A percentile compares a stretch with the other conserved stretches of the same genome.
Conservation (phyloP, 495 filamentous ascomycete species). For the Pseudomonodictys pantanalensis region DNA sequence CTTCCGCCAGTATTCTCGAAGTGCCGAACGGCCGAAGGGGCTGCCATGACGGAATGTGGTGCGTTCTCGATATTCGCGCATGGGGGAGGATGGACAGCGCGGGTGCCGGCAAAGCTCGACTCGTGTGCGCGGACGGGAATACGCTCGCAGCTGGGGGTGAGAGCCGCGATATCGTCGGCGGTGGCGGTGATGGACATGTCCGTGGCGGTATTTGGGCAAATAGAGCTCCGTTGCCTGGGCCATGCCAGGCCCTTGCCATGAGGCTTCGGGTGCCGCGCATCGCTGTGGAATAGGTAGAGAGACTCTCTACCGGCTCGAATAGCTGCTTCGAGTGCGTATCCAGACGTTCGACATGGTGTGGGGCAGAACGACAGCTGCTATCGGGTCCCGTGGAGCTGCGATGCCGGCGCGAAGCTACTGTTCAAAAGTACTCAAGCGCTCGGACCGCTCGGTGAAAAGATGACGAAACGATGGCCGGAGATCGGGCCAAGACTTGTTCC, state of each 20-base stretch:
- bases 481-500: neutral
- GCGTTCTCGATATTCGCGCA: no score
- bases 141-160: neutral
- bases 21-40: conserved; percentile 15
- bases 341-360: conserved; percentile 1
- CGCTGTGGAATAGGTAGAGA: conserved; percentile 1
- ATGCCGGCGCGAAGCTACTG: neutral
- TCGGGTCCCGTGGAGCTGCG: neutral
- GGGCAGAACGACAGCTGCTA: neutral
- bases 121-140: neutral
- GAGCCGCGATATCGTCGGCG: no score
- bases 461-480: neutral
- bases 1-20: conserved; percentile 21
- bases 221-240: conserved; percentile 39
- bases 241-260: conserved; percentile 37
- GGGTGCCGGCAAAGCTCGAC: no score
- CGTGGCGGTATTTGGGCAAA: conserved; percentile 37
- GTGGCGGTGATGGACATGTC: neutral
- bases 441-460: neutral
- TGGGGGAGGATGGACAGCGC: no score
- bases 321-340: neutral
- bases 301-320: conserved; percentile 3
- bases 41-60: neutral
- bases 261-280: conserved; percentile 32
- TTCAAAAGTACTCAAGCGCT: neutral